A percentile compares a stretch with the other conserved stretches of the same genome.
phyloP scores from a whole-genome alignment of 2,329 filamentous ascomycete species.

The Colletotrichum horii region DNA sequence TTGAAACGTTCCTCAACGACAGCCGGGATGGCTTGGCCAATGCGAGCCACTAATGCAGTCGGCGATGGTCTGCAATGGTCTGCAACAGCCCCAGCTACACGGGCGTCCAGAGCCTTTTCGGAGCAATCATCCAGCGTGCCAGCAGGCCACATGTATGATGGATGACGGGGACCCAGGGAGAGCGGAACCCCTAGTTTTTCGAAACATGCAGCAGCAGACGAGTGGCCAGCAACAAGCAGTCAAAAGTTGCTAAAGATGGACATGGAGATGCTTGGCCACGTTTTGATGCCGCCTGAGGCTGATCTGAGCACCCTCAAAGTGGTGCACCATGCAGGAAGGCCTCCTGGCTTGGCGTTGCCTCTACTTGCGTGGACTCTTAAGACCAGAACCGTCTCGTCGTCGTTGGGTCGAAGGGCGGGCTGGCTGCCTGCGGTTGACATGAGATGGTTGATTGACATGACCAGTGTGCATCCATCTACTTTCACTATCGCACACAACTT shows the following conservation, averaged over 20 bases:
- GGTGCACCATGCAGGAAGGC: conserved; percentile 4
- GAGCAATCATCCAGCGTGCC: background rate
- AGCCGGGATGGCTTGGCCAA: conserved; percentile 6
- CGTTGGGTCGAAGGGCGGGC: background rate
- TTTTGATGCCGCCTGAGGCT: conserved; percentile 17
- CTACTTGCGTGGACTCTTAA: background rate
- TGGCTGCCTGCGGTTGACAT: background rate
- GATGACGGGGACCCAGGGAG: background rate
- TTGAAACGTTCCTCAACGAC: conserved; percentile 8
- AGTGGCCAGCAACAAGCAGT: background rate
- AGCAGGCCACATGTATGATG: background rate
- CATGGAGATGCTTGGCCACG: conserved; percentile 19
- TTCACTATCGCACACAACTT: background rate
- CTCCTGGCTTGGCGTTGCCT: conserved; percentile 13
- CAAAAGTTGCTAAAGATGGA: conserved; percentile 17
- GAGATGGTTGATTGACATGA: background rate
- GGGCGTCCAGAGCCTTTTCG: background rate
- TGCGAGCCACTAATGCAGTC: background rate
- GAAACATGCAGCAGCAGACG: conserved; percentile 8
- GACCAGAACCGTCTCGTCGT: background rate
- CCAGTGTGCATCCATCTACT: background rate
- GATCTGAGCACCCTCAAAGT: conserved; percentile 13
- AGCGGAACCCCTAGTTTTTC: conserved; percentile 15
- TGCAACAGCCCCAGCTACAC: background rate
- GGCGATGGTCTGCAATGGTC: background rate